These are phyloP conservation scores for Phyllostachys edulis DNA, from an alignment of 176 grass and related monocot genomes.

Conservation along the genomic window DNA sequence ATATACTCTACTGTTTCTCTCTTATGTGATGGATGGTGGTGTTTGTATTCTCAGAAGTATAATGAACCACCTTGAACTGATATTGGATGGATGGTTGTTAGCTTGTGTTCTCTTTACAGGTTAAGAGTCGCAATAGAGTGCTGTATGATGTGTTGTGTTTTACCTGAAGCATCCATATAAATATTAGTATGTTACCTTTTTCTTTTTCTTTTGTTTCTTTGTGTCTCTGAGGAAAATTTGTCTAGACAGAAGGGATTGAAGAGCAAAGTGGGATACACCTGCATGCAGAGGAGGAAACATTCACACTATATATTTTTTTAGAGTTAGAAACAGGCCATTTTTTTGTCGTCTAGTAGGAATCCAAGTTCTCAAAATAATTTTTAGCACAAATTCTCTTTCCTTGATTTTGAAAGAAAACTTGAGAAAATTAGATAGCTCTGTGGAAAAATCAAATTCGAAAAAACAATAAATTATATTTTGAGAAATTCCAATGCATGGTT, in stretches of 20 bases:
- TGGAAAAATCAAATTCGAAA: neutral
- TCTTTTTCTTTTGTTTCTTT: no score
- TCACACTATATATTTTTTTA: neutral
- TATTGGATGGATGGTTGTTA: neutral
- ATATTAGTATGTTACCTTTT: no score
- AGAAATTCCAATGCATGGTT: neutral
- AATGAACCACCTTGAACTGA: constrained; percentile 13
- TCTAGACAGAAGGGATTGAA: neutral
- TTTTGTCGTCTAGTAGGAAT: neutral
- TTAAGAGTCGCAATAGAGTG: no score
- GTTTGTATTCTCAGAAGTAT: neutral
- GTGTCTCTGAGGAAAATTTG: neutral
- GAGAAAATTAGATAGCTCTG: neutral
- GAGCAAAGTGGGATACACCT: no score
- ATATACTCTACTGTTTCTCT: no score
- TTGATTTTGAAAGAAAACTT: neutral
- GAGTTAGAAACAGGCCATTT: neutral
- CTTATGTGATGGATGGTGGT: neutral
- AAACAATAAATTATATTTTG: neutral
- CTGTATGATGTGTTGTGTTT: neutral
- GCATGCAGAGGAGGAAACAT: neutral
- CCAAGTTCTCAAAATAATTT: neutral
- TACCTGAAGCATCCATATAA: neutral
- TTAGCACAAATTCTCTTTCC: neutral
- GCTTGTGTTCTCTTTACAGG: neutral